Evolutionary conservation across 208 protist species (phyloP), one percentile per base, ranked within the genome.

Genomic region (Leishmania arabica): DNA sequence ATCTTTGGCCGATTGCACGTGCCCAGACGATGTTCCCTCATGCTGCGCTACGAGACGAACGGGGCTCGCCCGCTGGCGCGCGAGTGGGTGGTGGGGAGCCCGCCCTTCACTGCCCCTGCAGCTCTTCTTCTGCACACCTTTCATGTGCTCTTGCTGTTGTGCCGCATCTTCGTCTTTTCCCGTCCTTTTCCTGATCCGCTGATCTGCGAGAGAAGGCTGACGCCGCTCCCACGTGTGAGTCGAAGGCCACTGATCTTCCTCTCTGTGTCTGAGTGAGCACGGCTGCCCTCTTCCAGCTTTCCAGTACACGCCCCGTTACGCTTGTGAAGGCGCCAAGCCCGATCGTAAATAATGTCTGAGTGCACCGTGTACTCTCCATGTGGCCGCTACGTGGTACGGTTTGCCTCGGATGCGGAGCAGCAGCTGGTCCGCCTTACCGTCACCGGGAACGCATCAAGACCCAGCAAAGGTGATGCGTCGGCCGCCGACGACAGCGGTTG

Each of bases 361-460:
- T 97, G 93, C 83, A 86, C 84, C 68, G 93, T 97, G 31, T 89
- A 88, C 77, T 90, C 92, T 7, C 90, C 91, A 27, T 97, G 92
- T 68, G 93, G 92, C 17, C 87, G 90, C 71, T 97, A 92, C 81
- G 47, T 87, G 45, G 89, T 97, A 31, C 81, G 87, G 69, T 93
- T 94, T 79, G 74, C 24, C 69, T 84, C 77, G 51, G 77, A 91
- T 40, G 71, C 54, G 40, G 17, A 54, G 76, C 70, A 80, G 82
- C 72, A 80, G 13, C 76, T 77, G 37, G 66, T 90, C 13, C 53
- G 34, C 66, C 75, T 95, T 24, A 84, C 89, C 34, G 81, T 91
- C n/a, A 54, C 69, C 17, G 40, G 80, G 15, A 88, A 94, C 47
- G 6, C 66, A 8, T 51, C 51, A 21, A 27, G 60, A 15, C 31